Evolutionary conservation across 345 rosid genomes (phyloP).

Genomic region (Combretum micranthum): DNA sequence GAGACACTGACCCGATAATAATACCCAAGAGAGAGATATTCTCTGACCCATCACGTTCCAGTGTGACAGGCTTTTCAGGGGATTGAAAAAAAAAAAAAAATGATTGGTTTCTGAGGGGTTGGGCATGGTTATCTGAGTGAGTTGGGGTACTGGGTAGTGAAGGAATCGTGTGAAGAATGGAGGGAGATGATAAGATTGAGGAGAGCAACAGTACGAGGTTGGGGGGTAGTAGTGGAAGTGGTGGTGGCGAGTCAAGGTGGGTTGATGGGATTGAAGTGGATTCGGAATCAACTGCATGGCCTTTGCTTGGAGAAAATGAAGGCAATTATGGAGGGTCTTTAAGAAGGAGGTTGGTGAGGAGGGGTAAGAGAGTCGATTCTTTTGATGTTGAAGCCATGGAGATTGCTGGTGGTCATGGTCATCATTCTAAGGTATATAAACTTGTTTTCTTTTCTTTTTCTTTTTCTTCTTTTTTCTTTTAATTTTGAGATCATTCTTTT

Average conservation of each 20-base stretch:
- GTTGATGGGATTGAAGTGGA: constrained; percentile 88
- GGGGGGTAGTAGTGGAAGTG: constrained; percentile 26
- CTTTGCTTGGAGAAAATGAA: constrained; percentile 13
- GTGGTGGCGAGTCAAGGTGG: constrained; percentile 74
- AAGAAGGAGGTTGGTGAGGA: constrained; percentile 47
- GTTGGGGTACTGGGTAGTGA: constrained; percentile 11
- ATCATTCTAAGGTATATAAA: constrained; percentile 43
- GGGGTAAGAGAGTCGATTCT: constrained; percentile 65
- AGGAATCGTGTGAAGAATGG: constrained; percentile 27
- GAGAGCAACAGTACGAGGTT: constrained; percentile 42
- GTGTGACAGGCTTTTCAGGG: no score
- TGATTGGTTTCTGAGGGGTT: no score
- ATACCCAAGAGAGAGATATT: no score
- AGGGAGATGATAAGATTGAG: constrained; percentile 66
- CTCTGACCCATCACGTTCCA: no score
- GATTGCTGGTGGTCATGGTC: constrained; percentile 53
- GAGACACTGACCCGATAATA: no score
- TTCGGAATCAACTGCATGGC: constrained; percentile 47
- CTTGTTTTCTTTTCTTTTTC: not conserved
- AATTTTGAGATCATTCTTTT: not conserved
- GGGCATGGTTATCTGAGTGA: not conserved
- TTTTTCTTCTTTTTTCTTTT: not conserved
- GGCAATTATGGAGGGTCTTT: no score
- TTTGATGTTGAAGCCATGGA: constrained; percentile 98
- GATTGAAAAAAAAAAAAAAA: no score